Evolutionary conservation across 2,329 filamentous ascomycete species (phyloP).

Genomic region (Emericellopsis atlantica): DNA sequence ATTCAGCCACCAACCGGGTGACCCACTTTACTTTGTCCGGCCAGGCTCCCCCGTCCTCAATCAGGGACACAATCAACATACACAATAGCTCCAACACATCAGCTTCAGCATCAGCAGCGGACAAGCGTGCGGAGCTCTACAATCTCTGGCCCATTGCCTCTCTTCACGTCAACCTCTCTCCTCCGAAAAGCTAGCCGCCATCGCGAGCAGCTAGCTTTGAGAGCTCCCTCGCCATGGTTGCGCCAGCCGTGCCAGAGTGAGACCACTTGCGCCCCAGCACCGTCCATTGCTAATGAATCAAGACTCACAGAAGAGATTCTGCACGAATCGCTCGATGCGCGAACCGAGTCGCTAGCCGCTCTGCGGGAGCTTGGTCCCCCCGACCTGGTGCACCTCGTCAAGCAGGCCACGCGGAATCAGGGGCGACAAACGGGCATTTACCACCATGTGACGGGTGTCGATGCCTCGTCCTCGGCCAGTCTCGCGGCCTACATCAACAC

Average conservation of each 20-base stretch:
- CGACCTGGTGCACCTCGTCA: constrained; percentile 89
- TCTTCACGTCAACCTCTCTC: no score
- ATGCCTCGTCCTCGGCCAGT: constrained; percentile 94
- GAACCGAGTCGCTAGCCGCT: constrained; percentile 75
- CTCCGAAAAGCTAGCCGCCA: background rate
- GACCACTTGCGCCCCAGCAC: constrained; percentile 14
- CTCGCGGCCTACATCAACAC: constrained; percentile 98
- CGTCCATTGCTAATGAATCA: constrained; percentile 1
- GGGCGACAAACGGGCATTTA: constrained; percentile 70
- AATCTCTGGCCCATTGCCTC: no score
- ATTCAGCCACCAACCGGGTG: no score
- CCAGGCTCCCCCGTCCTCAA: no score
- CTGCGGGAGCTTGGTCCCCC: constrained; percentile 91
- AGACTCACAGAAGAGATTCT: constrained; percentile 92
- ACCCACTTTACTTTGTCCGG: no score
- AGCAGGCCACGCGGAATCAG: constrained; percentile 48
- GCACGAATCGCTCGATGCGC: constrained; percentile 81
- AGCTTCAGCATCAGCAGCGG: no score
- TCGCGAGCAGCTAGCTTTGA: background rate
- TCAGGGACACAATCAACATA: no score
- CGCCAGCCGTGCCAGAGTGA: constrained; percentile 66
- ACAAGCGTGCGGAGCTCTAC: no score
- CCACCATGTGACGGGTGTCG: constrained; percentile 93
- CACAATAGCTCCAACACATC: no score
- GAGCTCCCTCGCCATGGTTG: constrained; percentile 43